phyloP scores from a whole-genome alignment of 2,329 filamentous ascomycete genomes.

The Dothistroma pini region DNA sequence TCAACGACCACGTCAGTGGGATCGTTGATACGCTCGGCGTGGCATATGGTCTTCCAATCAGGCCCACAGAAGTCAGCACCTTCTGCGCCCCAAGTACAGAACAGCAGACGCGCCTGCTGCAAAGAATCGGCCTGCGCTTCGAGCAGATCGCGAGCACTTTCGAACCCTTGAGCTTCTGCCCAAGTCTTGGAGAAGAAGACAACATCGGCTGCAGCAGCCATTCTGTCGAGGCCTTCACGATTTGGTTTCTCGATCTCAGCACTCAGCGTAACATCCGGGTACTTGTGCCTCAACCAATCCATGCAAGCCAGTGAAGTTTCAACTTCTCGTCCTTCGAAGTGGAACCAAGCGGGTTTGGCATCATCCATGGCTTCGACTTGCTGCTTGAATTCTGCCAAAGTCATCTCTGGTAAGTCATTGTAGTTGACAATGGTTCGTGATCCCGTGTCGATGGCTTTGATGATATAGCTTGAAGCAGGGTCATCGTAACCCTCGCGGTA shows the following conservation, averaged over 20 bases:
- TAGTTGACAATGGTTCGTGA: conserved; percentile 15
- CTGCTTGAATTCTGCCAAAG: conserved; percentile 8
- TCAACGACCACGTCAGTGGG: background rate
- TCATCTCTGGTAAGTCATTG: conserved; percentile 14
- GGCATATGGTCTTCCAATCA: too few species aligned
- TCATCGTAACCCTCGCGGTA: conserved; percentile 8
- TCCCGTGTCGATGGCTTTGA: conserved; percentile 1
- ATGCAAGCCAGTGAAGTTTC: conserved; percentile 8
- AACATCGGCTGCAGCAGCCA: conserved; percentile 9
- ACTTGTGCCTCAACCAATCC: conserved; percentile 3
- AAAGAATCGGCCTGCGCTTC: background rate
- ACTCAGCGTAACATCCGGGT: conserved; percentile 1
- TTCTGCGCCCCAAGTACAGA: conserved; percentile 13
- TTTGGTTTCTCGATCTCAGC: conserved; percentile 13
- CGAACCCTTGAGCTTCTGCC: conserved; percentile 7
- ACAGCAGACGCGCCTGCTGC: conserved; percentile 1
- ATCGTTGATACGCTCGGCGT: background rate
- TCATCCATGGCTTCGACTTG: background rate
- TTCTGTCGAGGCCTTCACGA: conserved; percentile 5
- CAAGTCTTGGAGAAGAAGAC: conserved; percentile 15
- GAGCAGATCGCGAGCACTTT: background rate
- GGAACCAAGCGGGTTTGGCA: conserved; percentile 6
- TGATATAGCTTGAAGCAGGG: conserved; percentile 12
- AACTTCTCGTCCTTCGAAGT: conserved; percentile 14
- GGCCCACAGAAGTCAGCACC: background rate